These are phyloP conservation scores for Scalesia atractyloides DNA, from an alignment of 129 eudicot genomes.

Conservation along the genomic window DNA sequence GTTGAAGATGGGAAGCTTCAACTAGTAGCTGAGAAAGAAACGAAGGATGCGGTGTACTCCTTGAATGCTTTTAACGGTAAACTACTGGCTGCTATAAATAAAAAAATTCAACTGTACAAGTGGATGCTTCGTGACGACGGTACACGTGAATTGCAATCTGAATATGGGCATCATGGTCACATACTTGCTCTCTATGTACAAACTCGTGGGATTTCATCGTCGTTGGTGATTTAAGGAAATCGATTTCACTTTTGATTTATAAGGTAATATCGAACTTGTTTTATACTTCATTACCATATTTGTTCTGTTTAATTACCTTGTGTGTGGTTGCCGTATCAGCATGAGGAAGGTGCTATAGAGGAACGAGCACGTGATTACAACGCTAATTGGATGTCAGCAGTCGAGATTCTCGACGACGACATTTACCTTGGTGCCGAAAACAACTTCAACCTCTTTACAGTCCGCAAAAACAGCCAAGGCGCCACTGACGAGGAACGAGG, in stretches of 20 bases:
- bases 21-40: constrained; percentile 90
- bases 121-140: constrained; percentile 99
- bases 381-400: constrained; percentile 98
- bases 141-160: constrained; percentile 81
- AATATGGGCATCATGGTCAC: constrained; percentile 97
- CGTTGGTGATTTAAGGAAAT: constrained; percentile 95
- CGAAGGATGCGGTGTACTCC: constrained; percentile 89
- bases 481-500: constrained; percentile 96
- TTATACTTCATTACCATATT: not conserved
- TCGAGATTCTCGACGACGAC: constrained; percentile 88
- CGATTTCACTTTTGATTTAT: constrained; percentile 78
- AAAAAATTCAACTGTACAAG: constrained; percentile 88
- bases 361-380: constrained; percentile 98
- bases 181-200: constrained; percentile 94
- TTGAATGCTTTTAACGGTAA: constrained; percentile 92
- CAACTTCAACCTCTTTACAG: constrained; percentile 85
- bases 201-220: constrained; percentile 96
- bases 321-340: constrained; percentile 40
- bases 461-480: constrained; percentile 93
- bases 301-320: not conserved
- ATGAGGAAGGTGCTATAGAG: constrained; percentile 97
- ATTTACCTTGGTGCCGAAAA: constrained; percentile 91
- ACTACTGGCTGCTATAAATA: constrained; percentile 91
- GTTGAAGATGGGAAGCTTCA: constrained; percentile 92
- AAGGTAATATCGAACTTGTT: constrained; percentile 50